Conservation (phyloP, 176 grass and related monocot species). For the Phoenix dactylifera region DNA sequence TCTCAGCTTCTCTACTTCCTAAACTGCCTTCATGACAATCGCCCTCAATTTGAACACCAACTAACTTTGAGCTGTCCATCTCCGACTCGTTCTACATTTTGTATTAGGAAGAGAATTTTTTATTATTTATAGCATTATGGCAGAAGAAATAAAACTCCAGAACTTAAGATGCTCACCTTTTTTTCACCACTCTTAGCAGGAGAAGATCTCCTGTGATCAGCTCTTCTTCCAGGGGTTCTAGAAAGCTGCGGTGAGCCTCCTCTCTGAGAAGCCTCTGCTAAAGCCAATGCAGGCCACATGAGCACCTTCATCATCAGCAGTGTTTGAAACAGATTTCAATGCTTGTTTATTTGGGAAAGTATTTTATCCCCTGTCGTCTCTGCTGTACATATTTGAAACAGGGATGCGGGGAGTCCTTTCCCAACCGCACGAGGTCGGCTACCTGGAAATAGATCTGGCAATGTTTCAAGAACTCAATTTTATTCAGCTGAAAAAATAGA, state of each 20-base stretch:
- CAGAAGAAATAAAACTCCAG: slow-evolving; percentile 8
- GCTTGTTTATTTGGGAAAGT: slow-evolving; percentile 30
- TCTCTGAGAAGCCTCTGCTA: slow-evolving; percentile 76
- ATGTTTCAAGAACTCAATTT: slow-evolving; percentile 28
- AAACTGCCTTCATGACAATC: slow-evolving; percentile 76
- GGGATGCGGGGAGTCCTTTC: slow-evolving; percentile 90
- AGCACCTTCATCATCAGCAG: slow-evolving; percentile 81
- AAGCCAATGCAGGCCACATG: slow-evolving; percentile 86
- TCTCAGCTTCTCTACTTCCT: slow-evolving; percentile 87
- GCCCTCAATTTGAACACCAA: slow-evolving; percentile 50
- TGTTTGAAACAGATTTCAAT: slow-evolving; percentile 32
- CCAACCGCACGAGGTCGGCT: slow-evolving; percentile 55
- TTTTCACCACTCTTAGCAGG: slow-evolving; percentile 57
- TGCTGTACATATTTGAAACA: slow-evolving; percentile 61
- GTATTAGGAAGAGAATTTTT: neutral
- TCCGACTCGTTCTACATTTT: slow-evolving; percentile 71
- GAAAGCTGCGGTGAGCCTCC: slow-evolving; percentile 82
- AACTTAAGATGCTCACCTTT: slow-evolving; percentile 44
- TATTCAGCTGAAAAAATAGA: slow-evolving; percentile 2
- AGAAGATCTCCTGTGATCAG: slow-evolving; percentile 36
- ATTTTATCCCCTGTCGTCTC: slow-evolving; percentile 39
- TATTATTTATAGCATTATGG: too few species aligned
- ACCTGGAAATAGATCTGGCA: slow-evolving; percentile 13
- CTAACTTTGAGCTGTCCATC: slow-evolving; percentile 73
- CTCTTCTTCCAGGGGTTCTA: slow-evolving; percentile 51